Conservation (phyloP, 805 yeast genomes). For the Torulaspora indica region DNA sequence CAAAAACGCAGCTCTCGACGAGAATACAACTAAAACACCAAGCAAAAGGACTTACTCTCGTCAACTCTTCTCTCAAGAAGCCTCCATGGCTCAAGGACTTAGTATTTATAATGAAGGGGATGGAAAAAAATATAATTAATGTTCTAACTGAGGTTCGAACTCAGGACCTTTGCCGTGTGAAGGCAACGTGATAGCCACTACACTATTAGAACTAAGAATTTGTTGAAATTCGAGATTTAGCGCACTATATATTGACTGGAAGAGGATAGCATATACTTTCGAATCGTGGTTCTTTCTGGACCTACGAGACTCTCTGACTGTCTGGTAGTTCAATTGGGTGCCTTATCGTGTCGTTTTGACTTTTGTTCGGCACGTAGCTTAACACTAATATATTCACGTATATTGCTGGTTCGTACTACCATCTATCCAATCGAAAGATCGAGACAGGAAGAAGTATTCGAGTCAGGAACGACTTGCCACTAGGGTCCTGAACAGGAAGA, state of each 20-base stretch:
- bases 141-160: slow-evolving; percentile 40
- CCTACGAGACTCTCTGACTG: too few species aligned
- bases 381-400: too few species aligned
- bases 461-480: background rate
- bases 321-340: too few species aligned
- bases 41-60: background rate
- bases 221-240: background rate
- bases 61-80: background rate
- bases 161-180: slow-evolving; percentile 41
- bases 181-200: slow-evolving; percentile 41
- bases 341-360: too few species aligned
- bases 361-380: too few species aligned
- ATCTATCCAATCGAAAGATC: too few species aligned
- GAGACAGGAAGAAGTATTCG: too few species aligned
- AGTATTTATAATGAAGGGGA: background rate
- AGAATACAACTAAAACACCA: background rate
- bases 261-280: too few species aligned
- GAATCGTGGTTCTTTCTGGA: too few species aligned
- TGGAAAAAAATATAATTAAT: slow-evolving; percentile 11
- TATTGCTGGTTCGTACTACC: too few species aligned
- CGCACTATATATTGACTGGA: too few species aligned
- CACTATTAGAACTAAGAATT: slow-evolving; percentile 33
- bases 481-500: background rate
- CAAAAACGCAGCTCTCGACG: background rate
- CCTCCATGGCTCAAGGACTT: background rate